A percentile compares a stretch with the other conserved stretches of the same genome.
Conservation (phyloP, 2,329 filamentous ascomycete species). For the Aspergillus sp. region DNA sequence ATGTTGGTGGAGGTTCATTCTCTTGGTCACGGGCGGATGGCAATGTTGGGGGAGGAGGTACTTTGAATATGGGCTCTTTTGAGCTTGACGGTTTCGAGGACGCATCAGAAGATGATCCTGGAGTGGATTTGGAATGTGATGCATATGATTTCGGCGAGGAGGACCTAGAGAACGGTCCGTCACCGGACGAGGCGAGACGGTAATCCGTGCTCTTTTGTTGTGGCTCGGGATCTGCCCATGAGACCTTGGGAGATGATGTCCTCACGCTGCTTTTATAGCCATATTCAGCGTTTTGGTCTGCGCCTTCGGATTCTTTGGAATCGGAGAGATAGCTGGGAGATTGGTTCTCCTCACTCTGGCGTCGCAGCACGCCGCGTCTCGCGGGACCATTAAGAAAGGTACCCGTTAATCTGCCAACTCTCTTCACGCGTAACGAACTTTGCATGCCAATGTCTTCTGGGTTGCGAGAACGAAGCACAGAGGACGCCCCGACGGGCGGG, state of each 20-base stretch:
- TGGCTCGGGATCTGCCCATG: slow-evolving; percentile 37
- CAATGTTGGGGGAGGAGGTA: slow-evolving; percentile 57
- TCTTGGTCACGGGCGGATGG: slow-evolving; percentile 75
- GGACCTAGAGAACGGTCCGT: slow-evolving; percentile 33
- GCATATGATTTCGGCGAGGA: slow-evolving; percentile 36
- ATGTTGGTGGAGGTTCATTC: slow-evolving; percentile 72
- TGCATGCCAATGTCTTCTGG: slow-evolving; percentile 67
- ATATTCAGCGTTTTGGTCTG: slow-evolving; percentile 28
- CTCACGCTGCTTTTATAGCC: slow-evolving; percentile 23
- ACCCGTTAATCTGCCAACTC: slow-evolving; percentile 71
- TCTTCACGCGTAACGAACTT: slow-evolving; percentile 74
- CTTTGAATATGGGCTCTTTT: slow-evolving; percentile 56
- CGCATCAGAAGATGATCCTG: slow-evolving; percentile 43
- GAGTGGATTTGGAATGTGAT: slow-evolving; percentile 39
- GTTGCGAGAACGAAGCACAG: slow-evolving; percentile 42
- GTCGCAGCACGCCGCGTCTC: slow-evolving; percentile 64
- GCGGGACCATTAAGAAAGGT: slow-evolving; percentile 79
- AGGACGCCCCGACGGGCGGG: slow-evolving; percentile 34
- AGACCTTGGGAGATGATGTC: slow-evolving; percentile 36
- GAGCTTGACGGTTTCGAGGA: slow-evolving; percentile 43
- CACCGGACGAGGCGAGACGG: slow-evolving; percentile 23
- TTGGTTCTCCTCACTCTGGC: slow-evolving; percentile 65
- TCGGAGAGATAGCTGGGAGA: slow-evolving; percentile 29
- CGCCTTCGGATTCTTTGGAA: slow-evolving; percentile 29
- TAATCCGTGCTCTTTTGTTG: slow-evolving; percentile 23